Evolutionary conservation across 116 monocot species (phyloP), one percentile per base, ranked within the genome.

Genomic region (Papilionanthe hybrid): DNA sequence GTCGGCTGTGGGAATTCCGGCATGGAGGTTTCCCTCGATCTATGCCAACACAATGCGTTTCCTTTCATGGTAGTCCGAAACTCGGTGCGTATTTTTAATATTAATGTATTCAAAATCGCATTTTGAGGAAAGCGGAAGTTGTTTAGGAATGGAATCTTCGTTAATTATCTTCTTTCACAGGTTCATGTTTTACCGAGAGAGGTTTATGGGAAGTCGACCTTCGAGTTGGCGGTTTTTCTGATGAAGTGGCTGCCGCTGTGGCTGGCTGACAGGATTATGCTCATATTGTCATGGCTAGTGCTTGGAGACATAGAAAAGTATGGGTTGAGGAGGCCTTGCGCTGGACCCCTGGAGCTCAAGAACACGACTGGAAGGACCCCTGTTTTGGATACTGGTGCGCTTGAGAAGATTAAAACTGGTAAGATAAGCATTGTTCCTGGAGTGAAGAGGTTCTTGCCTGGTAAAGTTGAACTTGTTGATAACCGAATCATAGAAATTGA

Each of bases 141-240:
- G 13, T 50, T 50, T 50, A 50, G 13, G 11, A 15, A 50, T 50
- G 50, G 50, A 50, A 50, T 15, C 11, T 3, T 50, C 15, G 2
- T 0, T 50, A 2, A 50, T 50, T 3, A 50, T 60, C 60, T 60
- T 60, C 22, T 68, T 42, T 32, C 37, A 7, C 85, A 95, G 95
- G 93, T 95, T 50, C 95, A 95, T 82, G 85, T 93, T 22, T 81
- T 95, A 17, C 96, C 96, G 5, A 84, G 96, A 78, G 93, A 96
- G 68, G 81, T 93, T 2, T 49, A 86, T 6, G 93, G 96, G 11
- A 91, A 93, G 60, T 96, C 96, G 12, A 93, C 87, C 27, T 91
- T 91, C 76, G 90, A 87, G 88, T 18, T 91, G 43, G 91, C 91
- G 0, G 86, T 89, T 75, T 50, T 76, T 19, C 75, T 96, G 78